phyloP scores from a whole-genome alignment of 2,329 filamentous ascomycete species.

The Alternaria sp. region DNA sequence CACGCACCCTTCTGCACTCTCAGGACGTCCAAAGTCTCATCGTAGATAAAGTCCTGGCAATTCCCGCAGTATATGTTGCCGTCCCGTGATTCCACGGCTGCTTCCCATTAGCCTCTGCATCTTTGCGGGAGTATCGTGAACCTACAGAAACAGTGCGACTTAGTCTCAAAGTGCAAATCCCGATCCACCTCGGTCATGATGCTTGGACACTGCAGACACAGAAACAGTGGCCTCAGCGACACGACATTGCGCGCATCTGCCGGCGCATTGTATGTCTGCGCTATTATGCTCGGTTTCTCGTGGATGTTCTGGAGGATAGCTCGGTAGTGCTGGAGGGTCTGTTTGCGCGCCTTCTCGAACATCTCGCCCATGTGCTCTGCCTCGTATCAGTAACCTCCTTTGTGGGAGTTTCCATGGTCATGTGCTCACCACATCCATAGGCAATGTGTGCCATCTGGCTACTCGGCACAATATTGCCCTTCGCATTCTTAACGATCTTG shows the following conservation, averaged over 20 bases:
- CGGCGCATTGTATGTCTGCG: conserved; percentile 66
- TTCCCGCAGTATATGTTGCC: conserved; percentile 81
- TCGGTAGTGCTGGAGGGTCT: conserved; percentile 75
- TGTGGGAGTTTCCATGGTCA: not conserved
- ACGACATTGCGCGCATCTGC: conserved; percentile 66
- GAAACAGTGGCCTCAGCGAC: conserved; percentile 60
- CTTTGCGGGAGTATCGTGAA: conserved; percentile 10
- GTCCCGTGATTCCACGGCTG: conserved; percentile 79
- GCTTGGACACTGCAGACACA: conserved; percentile 72
- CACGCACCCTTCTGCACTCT: conserved; percentile 72
- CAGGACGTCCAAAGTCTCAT: conserved; percentile 79
- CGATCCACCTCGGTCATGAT: conserved; percentile 73
- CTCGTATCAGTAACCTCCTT: conserved; percentile 30
- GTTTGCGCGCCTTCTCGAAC: conserved; percentile 72
- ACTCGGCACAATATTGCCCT: conserved; percentile 50
- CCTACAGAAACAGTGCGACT: conserved; percentile 77
- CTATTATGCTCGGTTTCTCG: conserved; percentile 70
- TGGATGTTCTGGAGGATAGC: conserved; percentile 74
- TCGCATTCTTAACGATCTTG: conserved; percentile 56
- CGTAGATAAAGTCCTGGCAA: conserved; percentile 84
- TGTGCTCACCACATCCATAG: conserved; percentile 54
- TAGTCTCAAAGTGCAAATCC: conserved; percentile 71
- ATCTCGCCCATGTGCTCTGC: conserved; percentile 77
- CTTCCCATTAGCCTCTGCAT: conserved; percentile 29
- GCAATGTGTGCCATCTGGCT: conserved; percentile 54